Percentiles rank a stretch among this genome's conserved stretches.
Evolutionary conservation across 495 filamentous ascomycete species (phyloP).

Genomic region (Venustampulla echinocandica): DNA sequence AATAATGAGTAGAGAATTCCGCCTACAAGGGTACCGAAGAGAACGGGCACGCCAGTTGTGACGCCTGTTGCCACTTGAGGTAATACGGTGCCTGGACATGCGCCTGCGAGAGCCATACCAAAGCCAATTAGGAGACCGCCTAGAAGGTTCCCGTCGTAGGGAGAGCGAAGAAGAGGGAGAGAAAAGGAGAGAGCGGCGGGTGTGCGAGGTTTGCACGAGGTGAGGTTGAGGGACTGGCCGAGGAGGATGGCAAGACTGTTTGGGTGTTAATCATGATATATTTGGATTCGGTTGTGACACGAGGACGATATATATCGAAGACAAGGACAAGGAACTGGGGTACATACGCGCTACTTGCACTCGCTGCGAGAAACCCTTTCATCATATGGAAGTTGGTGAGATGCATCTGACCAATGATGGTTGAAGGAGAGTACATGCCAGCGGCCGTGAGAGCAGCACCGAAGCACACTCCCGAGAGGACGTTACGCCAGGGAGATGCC

Average conservation of each 20-base stretch:
- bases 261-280: background rate
- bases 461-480: conserved; percentile 36
- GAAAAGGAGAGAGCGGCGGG: conserved; percentile 25
- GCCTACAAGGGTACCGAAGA: conserved; percentile 35
- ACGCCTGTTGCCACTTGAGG: conserved; percentile 43
- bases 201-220: conserved; percentile 2
- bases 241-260: conserved; percentile 23
- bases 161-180: conserved; percentile 33
- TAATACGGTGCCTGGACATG: conserved; percentile 49
- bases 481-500: conserved; percentile 7
- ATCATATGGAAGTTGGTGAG: conserved; percentile 50
- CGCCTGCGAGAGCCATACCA: conserved; percentile 46
- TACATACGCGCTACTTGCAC: conserved; percentile 46
- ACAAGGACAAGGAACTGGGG: background rate
- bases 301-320: background rate
- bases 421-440: conserved; percentile 42
- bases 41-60: conserved; percentile 32
- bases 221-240: conserved; percentile 27
- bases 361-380: conserved; percentile 45
- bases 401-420: conserved; percentile 45
- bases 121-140: conserved; percentile 44
- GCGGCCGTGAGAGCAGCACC: conserved; percentile 45
- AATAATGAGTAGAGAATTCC: conserved; percentile 27
- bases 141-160: conserved; percentile 47
- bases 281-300: background rate